These are phyloP conservation scores for Raffaelea deltoideospora DNA, from an alignment of 2,329 filamentous ascomycete genomes.

Conservation along the genomic window DNA sequence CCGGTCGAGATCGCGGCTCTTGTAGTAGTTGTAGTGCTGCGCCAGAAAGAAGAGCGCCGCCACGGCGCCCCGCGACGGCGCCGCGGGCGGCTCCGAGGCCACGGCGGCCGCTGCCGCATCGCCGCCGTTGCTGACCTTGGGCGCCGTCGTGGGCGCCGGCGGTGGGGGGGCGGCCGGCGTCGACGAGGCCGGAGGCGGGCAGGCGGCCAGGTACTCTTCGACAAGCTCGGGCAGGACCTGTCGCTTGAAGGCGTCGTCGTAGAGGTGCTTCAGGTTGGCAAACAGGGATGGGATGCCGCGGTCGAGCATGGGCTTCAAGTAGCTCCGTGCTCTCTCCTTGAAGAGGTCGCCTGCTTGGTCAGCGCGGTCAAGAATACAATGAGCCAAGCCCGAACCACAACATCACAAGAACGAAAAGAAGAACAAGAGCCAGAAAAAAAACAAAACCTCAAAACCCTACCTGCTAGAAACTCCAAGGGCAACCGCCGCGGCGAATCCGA, in stretches of 20 bases:
- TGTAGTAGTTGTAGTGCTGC: conserved; percentile 89
- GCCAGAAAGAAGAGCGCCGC: conserved; percentile 86
- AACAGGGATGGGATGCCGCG: conserved; percentile 94
- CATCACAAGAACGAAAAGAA: too few species aligned
- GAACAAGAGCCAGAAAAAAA: too few species aligned
- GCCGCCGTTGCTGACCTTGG: conserved; percentile 18
- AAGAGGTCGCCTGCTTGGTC: conserved; percentile 54
- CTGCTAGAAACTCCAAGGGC: conserved; percentile 76
- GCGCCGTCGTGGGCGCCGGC: not conserved
- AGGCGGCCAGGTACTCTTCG: conserved; percentile 52
- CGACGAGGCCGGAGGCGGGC: conserved; percentile 17
- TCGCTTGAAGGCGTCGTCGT: conserved; percentile 63
- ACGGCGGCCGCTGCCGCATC: not conserved
- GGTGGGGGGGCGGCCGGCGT: too few species aligned
- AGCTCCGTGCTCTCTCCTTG: conserved; percentile 58
- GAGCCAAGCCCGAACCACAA: too few species aligned
- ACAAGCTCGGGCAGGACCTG: conserved; percentile 61
- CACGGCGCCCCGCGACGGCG: conserved; percentile 49
- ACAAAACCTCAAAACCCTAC: too few species aligned
- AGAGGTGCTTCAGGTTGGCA: conserved; percentile 89
- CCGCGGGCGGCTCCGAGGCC: conserved; percentile 19
- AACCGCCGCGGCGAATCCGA: conserved; percentile 75
- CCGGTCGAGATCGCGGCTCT: conserved; percentile 70
- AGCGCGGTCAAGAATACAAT: not conserved
- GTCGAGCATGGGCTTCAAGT: conserved; percentile 71